These are phyloP conservation scores for Populus deltoides DNA, from an alignment of 345 rosid genomes.

Conservation along the genomic window DNA sequence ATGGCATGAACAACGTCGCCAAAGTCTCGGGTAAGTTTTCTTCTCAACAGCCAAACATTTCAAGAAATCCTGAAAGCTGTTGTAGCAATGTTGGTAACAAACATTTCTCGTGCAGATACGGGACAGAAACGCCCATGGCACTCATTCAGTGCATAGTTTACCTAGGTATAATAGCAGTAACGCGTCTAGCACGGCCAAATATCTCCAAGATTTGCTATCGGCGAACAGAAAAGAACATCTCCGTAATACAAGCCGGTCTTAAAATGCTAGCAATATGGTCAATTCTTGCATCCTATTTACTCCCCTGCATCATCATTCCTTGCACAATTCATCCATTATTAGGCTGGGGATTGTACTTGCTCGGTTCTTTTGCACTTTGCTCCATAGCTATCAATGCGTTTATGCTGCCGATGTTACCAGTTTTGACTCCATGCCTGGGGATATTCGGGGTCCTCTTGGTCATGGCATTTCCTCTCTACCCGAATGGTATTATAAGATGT, in stretches of 20 bases:
- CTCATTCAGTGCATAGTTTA: slow-evolving; percentile 58
- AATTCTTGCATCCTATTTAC: slow-evolving; percentile 66
- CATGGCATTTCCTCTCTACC: slow-evolving; percentile 81
- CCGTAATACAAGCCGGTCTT: slow-evolving; percentile 49
- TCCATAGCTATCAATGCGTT: slow-evolving; percentile 60
- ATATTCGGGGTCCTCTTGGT: slow-evolving; percentile 66
- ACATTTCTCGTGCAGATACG: slow-evolving; percentile 42
- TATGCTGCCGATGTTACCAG: slow-evolving; percentile 57
- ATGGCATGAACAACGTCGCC: slow-evolving; percentile 81
- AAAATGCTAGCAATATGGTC: slow-evolving; percentile 63
- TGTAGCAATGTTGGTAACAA: not conserved
- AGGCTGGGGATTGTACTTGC: slow-evolving; percentile 80
- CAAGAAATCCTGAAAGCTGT: not conserved
- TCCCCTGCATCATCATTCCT: slow-evolving; percentile 79
- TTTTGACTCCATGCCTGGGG: slow-evolving; percentile 59
- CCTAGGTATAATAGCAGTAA: slow-evolving; percentile 56
- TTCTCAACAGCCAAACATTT: not conserved
- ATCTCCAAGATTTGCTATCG: slow-evolving; percentile 76
- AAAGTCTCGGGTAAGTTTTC: slow-evolving; percentile 58
- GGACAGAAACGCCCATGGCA: slow-evolving; percentile 68
- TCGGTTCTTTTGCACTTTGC: slow-evolving; percentile 62
- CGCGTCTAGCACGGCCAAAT: slow-evolving; percentile 63
- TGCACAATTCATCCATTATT: slow-evolving; percentile 73
- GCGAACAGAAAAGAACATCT: slow-evolving; percentile 52
- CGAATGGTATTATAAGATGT: slow-evolving; percentile 64